Evolutionary conservation across 1,139 yeast genomes (phyloP), one percentile per base, ranked within the genome.

Genomic region (Lodderomyces beijingensis): DNA sequence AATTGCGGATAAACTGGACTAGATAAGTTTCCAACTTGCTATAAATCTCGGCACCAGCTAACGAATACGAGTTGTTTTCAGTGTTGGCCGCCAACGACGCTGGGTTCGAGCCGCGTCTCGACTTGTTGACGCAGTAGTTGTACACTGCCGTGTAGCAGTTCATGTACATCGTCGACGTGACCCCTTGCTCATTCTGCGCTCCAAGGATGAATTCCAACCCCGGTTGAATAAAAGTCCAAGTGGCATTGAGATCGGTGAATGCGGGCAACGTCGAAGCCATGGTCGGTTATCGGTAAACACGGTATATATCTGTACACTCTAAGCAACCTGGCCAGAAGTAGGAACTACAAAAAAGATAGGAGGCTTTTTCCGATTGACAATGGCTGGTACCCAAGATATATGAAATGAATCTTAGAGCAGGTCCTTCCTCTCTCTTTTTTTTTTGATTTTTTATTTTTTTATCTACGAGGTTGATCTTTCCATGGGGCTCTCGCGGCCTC

Each of bases 31-130:
- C 81, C 39, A 91, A 66, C 43, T 79, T 79, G 36, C 70, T 70
- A 57, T 91, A 91, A 28, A 91, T 79, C 49, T 89, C 97, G 25
- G 93, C 88, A 4, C 98, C 98, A 10, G 89, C 85, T 33, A 82
- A 57, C 27, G 65, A 63, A 47, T 69, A 56, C n/a, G 65, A 57
- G 41, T 55, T 65, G 57, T 53, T 53, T 40, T 51, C 51, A 12
- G 41, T 27, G 31, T 29, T 43, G 4, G 40, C 30, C 6, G 46
- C 41, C 15, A 40, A 37, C 3, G 46, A 37, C 5, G 45, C 36
- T 12, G 41, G 41, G 4, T 44, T 34, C 8, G 50, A 35, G 3
- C 50, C 49, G 27, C 39, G 38, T 46, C 84, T 70, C 20, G 91
- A 79, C 46, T 83, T 83, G 46, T 86, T 81, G 33, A 86, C 91